Base-by-base conservation (phyloP, 805 yeast species). In the Isabelozyma gotoi region DNA sequence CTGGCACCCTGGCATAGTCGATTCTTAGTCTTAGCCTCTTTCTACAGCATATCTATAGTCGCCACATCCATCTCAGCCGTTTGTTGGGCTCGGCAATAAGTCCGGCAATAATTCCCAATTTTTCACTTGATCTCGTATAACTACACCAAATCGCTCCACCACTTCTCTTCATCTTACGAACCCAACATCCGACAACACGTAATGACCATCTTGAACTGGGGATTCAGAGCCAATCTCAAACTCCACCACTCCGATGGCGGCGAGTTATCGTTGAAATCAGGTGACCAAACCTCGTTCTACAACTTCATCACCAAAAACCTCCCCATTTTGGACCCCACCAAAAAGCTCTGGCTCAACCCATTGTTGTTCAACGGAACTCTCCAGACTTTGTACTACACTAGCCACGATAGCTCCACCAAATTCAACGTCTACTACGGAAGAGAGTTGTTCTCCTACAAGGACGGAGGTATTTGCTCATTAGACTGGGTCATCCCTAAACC, bases 381-480 rank as follows among this genome's bases (percentile, higher is more conserved):
- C 19, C 97, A 91, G 63, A 89, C 96, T 2, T 57, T 85, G 59
- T 82, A 80, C 56, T 80, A 91, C 37, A 77, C 84, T 2, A 63
- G 73, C 17, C 78, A 80, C 32, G 74, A 74, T 43, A 76, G 76
- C 44, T 68, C 78, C n/a, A 66, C 68, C 34, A 62, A 63, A 20
- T 84, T 83, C 52, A 53, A 67, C 35, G 77, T 87, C 2, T 80
- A 80, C 60, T 91, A 89, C 51, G 96, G 95, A 2, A 75, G 97
- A 53, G 80, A 85, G 52, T 56, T 85, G 7, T 67, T 81, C 36
- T 62, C 61, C 29, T 77, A 77, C 44, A 57, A 70, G 3, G 96
- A 89, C 55, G 85, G 84, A 8, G 92, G 92, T 5, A 73, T 78
- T 20, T 80, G 85, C 44, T 80, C 94, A 12, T 78, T 86, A 14